Conservation (phyloP, 2,329 filamentous ascomycete species). For the Fonsecaea monophora region DNA sequence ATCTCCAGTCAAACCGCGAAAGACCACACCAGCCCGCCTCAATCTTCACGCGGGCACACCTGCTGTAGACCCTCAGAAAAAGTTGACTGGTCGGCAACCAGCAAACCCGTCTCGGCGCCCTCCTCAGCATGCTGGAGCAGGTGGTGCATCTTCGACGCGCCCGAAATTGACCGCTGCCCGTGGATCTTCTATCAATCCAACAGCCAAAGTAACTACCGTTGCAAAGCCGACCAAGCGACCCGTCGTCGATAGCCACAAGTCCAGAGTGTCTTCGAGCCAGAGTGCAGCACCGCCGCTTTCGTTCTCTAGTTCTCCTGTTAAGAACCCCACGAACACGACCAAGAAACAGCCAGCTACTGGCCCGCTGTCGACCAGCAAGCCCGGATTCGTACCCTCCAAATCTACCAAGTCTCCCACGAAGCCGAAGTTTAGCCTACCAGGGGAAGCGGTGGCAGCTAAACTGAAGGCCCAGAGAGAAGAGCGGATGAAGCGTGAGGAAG, state of each 20-base stretch:
- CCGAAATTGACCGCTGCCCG: slow-evolving; percentile 16
- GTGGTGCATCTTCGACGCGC: slow-evolving; percentile 9
- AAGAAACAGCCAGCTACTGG: slow-evolving; percentile 50
- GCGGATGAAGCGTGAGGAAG: slow-evolving; percentile 53
- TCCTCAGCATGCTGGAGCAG: slow-evolving; percentile 31
- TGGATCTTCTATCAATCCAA: slow-evolving; percentile 23
- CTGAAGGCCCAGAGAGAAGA: slow-evolving; percentile 60
- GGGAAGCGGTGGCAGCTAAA: slow-evolving; percentile 60
- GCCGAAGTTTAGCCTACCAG: slow-evolving; percentile 60
- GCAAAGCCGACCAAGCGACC: slow-evolving; percentile 32
- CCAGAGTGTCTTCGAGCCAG: slow-evolving; percentile 24
- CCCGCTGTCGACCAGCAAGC: slow-evolving; percentile 51
- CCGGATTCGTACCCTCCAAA: slow-evolving; percentile 58
- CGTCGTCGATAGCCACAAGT: slow-evolving; percentile 27
- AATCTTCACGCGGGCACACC: slow-evolving; percentile 5
- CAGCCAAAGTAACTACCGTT: slow-evolving; percentile 23
- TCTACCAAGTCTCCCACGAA: slow-evolving; percentile 59
- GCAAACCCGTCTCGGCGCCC: slow-evolving; percentile 40
- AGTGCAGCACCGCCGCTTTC: slow-evolving; percentile 27
- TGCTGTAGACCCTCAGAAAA: slow-evolving; percentile 8
- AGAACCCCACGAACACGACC: slow-evolving; percentile 43
- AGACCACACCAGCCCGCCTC: slow-evolving; percentile 21
- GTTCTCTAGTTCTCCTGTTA: slow-evolving; percentile 39
- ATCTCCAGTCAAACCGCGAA: slow-evolving; percentile 34
- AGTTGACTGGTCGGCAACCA: slow-evolving; percentile 29